phyloP scores from a whole-genome alignment of 164 flowering plant genomes.

The Saururus chinensis region DNA sequence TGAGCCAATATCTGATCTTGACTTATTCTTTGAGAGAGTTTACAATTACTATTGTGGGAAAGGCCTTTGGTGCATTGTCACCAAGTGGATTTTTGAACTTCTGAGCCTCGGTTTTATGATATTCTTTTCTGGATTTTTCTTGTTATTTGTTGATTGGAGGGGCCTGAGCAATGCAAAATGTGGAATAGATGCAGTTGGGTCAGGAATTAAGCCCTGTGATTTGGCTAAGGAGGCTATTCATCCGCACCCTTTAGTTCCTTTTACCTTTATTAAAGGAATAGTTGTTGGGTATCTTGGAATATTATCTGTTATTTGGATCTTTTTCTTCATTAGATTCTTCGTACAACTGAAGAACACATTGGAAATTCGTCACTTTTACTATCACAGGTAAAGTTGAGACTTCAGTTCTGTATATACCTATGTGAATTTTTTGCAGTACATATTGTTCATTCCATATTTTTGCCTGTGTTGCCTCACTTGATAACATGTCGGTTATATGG shows the following conservation, averaged over 20 bases:
- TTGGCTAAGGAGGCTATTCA: slow-evolving; percentile 82
- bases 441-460: too few relatives aligned
- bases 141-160: slow-evolving; percentile 85
- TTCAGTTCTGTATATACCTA: background rate
- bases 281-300: slow-evolving; percentile 86
- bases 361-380: slow-evolving; percentile 70
- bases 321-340: slow-evolving; percentile 85
- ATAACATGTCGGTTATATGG: background rate
- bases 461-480: background rate
- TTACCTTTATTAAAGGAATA: slow-evolving; percentile 61
- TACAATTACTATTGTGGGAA: slow-evolving; percentile 92
- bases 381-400: slow-evolving; percentile 39
- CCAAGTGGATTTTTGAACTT: slow-evolving; percentile 93
- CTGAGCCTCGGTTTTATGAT: slow-evolving; percentile 74
- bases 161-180: slow-evolving; percentile 93
- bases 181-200: slow-evolving; percentile 96
- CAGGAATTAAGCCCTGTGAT: slow-evolving; percentile 92
- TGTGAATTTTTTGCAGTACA: too few relatives aligned
- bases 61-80: slow-evolving; percentile 94
- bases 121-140: slow-evolving; percentile 86
- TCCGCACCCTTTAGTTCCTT: slow-evolving; percentile 74
- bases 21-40: slow-evolving; percentile 87
- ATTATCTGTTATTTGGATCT: slow-evolving; percentile 76
- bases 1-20: slow-evolving; percentile 82
- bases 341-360: slow-evolving; percentile 71